phyloP scores from a whole-genome alignment of 768 basidiomycete genomes.

The Suillus hirtellus region DNA sequence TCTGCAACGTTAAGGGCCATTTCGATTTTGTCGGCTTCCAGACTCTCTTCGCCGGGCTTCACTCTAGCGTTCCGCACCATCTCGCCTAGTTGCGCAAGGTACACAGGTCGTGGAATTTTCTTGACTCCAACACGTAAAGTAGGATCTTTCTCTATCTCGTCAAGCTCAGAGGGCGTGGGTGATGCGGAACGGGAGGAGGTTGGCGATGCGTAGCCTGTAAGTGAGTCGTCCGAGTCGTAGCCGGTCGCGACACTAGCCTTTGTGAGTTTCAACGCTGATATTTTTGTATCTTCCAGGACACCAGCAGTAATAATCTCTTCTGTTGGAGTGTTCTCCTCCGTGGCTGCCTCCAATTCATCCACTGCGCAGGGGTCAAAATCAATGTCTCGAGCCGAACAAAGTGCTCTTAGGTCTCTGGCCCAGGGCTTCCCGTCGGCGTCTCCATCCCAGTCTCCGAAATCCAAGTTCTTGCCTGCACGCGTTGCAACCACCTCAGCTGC shows the following conservation, averaged over 20 bases:
- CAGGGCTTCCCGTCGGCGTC: slow-evolving; percentile 64
- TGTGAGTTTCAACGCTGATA: slow-evolving; percentile 10
- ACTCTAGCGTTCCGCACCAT: slow-evolving; percentile 65
- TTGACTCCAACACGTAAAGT: slow-evolving; percentile 68
- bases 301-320: slow-evolving; percentile 11
- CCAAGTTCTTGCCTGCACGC: slow-evolving; percentile 60
- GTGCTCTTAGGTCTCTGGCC: slow-evolving; percentile 58
- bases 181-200: slow-evolving; percentile 72
- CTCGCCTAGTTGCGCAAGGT: slow-evolving; percentile 80
- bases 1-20: slow-evolving; percentile 81
- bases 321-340: slow-evolving; percentile 13
- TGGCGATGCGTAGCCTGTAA: slow-evolving; percentile 73
- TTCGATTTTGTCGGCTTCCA: slow-evolving; percentile 76
- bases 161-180: slow-evolving; percentile 79
- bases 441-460: slow-evolving; percentile 86
- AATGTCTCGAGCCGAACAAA: slow-evolving; percentile 52
- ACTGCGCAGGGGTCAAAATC: slow-evolving; percentile 41
- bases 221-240: slow-evolving; percentile 81
- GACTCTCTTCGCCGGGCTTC: slow-evolving; percentile 53
- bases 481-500: slow-evolving; percentile 79
- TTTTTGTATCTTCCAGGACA: slow-evolving; percentile 4
- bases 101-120: slow-evolving; percentile 82
- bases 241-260: slow-evolving; percentile 18
- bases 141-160: slow-evolving; percentile 84
- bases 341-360: slow-evolving; percentile 9